phyloP scores from a whole-genome alignment of 495 filamentous ascomycete genomes.

The Penicillium canariense region DNA sequence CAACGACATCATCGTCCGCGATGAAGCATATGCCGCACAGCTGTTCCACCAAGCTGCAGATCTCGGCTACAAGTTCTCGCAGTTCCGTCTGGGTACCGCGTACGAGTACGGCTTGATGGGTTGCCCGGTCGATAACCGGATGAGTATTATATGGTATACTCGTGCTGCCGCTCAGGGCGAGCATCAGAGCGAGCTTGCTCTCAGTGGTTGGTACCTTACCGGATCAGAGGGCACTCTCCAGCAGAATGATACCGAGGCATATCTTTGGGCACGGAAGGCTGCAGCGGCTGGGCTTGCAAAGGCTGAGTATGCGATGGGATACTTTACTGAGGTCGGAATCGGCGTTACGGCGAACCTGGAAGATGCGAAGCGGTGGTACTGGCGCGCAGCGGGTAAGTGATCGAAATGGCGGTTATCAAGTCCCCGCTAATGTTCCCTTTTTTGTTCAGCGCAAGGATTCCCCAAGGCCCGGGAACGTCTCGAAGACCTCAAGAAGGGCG shows the following conservation, averaged over 20 bases:
- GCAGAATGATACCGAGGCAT: constrained; percentile 94
- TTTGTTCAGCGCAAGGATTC: constrained; percentile 77
- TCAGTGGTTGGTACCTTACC: constrained; percentile 96
- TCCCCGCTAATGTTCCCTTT: constrained; percentile 6
- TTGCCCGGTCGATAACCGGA: constrained; percentile 73
- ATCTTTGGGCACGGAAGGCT: constrained; percentile 94
- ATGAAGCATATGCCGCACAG: constrained; percentile 72
- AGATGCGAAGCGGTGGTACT: constrained; percentile 98
- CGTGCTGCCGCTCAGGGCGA: constrained; percentile 90
- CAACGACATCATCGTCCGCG: constrained; percentile 70
- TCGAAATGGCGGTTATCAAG: background rate
- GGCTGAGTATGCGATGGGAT: constrained; percentile 97
- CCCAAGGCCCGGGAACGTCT: constrained; percentile 88
- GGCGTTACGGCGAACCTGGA: constrained; percentile 83
- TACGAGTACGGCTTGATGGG: constrained; percentile 90
- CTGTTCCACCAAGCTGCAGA: constrained; percentile 87
- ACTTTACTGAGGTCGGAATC: constrained; percentile 94
- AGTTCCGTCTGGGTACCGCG: constrained; percentile 81
- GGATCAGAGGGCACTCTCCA: constrained; percentile 82
- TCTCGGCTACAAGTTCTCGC: constrained; percentile 90
- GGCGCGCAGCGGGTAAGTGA: constrained; percentile 91
- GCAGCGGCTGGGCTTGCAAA: constrained; percentile 81
- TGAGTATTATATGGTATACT: constrained; percentile 90
- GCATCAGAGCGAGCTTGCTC: constrained; percentile 87
- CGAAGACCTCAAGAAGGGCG: constrained; percentile 83